Evolutionary conservation across 495 filamentous ascomycete species (phyloP).

Genomic region (Daldinia bambusicola): DNA sequence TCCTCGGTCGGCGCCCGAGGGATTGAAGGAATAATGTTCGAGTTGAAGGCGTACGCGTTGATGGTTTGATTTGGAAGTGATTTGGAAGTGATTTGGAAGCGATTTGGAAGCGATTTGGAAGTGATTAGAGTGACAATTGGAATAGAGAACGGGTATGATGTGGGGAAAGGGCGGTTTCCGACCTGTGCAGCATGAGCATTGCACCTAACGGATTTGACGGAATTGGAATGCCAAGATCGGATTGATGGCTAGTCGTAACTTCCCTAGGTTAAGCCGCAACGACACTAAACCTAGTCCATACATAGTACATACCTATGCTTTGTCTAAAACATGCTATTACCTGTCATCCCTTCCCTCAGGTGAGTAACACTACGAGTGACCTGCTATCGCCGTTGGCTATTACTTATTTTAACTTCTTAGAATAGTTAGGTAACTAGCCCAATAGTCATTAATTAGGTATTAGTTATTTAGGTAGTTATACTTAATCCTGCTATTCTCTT

Average conservation of each 20-base stretch:
- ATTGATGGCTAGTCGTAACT: slow-evolving; percentile 6
- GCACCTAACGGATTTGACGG: slow-evolving; percentile 29
- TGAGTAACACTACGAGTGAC: too few relatives aligned
- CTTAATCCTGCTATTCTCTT: too few relatives aligned
- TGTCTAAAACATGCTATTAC: too few relatives aligned
- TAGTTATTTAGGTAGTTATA: too few relatives aligned
- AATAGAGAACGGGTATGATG: slow-evolving; percentile 32
- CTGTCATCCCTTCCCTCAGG: too few relatives aligned
- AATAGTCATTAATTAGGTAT: too few relatives aligned
- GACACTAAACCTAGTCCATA: slow-evolving; percentile 10
- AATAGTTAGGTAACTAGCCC: too few relatives aligned
- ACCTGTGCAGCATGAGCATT: slow-evolving; percentile 6
- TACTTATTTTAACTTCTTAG: too few relatives aligned
- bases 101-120: too few relatives aligned
- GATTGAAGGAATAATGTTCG: slow-evolving; percentile 14
- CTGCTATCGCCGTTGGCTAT: too few relatives aligned
- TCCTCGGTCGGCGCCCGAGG: slow-evolving; percentile 8
- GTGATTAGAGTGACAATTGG: slow-evolving; percentile 6
- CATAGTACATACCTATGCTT: too few relatives aligned
- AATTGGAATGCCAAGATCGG: slow-evolving; percentile 43
- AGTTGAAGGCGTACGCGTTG: slow-evolving; percentile 8
- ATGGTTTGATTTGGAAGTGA: slow-evolving; percentile 24
- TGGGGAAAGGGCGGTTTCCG: slow-evolving; percentile 37
- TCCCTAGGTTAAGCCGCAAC: slow-evolving; percentile 24
- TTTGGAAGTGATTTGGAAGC: too few relatives aligned